These are phyloP conservation scores for Clathrus columnatus DNA, from an alignment of 768 basidiomycete species.

Conservation along the genomic window DNA sequence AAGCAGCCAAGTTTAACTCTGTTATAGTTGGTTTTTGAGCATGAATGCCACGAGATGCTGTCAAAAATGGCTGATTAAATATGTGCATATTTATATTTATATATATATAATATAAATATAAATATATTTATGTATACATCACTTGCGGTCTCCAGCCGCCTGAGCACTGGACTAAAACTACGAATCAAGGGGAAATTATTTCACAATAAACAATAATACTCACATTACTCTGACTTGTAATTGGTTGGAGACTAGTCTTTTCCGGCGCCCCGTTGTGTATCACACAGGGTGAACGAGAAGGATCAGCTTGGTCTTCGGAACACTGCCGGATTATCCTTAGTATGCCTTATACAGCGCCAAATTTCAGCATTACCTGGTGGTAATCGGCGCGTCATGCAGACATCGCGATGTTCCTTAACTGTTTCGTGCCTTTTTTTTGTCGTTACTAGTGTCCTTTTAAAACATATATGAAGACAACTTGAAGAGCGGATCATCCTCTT, in stretches of 20 bases:
- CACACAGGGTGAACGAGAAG: not conserved
- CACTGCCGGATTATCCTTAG: not conserved
- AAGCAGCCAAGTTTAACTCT: constrained; percentile 5
- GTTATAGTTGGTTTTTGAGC: constrained; percentile 5
- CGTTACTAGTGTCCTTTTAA: too few relatives aligned
- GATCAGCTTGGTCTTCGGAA: too few relatives aligned
- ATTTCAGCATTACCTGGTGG: too few relatives aligned
- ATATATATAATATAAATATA: too few relatives aligned
- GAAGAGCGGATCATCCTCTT: too few relatives aligned
- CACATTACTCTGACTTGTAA: not conserved
- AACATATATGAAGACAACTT: too few relatives aligned
- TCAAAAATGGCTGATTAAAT: constrained; percentile 4
- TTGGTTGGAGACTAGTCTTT: not conserved
- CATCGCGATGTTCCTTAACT: too few relatives aligned
- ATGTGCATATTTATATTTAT: not conserved
- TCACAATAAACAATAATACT: not conserved
- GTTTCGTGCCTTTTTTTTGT: too few relatives aligned
- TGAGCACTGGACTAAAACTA: too few relatives aligned
- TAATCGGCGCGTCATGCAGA: too few relatives aligned
- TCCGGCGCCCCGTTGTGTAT: not conserved
- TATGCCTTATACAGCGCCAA: not conserved
- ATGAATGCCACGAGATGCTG: constrained; percentile 9
- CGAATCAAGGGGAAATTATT: not conserved
- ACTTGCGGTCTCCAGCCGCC: too few relatives aligned
- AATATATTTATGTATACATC: too few relatives aligned